Percentiles rank a stretch among this genome's conserved stretches.
These are phyloP conservation scores for Pyrus bretschneideri DNA, from an alignment of 306 rosid genomes.

Conservation along the genomic window DNA sequence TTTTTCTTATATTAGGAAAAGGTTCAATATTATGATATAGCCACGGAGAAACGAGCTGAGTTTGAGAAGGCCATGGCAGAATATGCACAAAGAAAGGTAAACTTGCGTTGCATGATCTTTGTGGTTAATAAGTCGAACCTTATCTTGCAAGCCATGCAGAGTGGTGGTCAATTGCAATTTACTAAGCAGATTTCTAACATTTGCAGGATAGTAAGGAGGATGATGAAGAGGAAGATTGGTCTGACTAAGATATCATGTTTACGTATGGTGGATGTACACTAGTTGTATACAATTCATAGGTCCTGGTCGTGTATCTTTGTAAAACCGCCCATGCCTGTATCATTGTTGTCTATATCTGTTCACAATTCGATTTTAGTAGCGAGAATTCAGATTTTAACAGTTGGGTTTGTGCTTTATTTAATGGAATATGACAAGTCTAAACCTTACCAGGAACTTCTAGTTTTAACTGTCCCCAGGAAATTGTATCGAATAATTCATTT, in stretches of 20 bases:
- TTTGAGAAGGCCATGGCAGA: conserved; percentile 72
- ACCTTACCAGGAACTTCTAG: not conserved
- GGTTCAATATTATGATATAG: conserved; percentile 86
- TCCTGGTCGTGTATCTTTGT: conserved; percentile 11
- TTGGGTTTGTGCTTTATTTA: not conserved
- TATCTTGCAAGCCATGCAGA: not conserved
- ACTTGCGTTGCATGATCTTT: conserved; percentile 8
- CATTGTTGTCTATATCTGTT: conserved; percentile 22
- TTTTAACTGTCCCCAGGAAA: not conserved
- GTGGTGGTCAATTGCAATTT: not conserved
- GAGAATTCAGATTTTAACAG: conserved; percentile 16
- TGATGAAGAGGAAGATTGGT: conserved; percentile 35
- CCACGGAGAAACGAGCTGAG: conserved; percentile 83
- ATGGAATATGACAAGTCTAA: not conserved
- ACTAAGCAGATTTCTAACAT: conserved; percentile 2
- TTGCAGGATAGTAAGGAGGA: conserved; percentile 74
- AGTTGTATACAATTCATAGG: conserved; percentile 28
- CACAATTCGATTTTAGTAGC: conserved; percentile 18
- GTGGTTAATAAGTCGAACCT: conserved; percentile 3
- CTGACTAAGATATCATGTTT: conserved; percentile 6
- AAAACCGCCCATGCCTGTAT: conserved; percentile 16
- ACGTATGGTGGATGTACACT: conserved; percentile 14
- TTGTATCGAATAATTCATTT: not conserved
- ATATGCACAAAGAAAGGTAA: conserved; percentile 64
- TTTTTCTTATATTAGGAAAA: conserved; percentile 58